Base-by-base conservation (phyloP, 192 early-diverging fungal genomes). In the Linnemannia schmuckeri region DNA sequence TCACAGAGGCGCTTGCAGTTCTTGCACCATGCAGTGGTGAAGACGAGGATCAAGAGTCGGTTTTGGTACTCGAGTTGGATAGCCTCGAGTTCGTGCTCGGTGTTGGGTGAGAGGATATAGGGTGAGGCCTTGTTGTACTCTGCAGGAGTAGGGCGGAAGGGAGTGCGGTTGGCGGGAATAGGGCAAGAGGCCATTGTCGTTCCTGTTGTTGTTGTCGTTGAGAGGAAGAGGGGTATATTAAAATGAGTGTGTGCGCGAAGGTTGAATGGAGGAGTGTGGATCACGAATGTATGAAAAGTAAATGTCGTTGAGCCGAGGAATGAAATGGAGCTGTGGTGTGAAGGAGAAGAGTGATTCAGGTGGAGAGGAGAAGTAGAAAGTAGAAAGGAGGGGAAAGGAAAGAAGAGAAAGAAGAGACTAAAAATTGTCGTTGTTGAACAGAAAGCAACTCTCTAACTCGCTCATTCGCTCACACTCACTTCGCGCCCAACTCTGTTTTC, bases 1-100 rank as follows among this genome's bases (percentile, higher is more conserved):
- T 30, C 10, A 87, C 85, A 73, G 4, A 87, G 63, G 12, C 85
- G 79, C 66, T 87, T 87, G 80, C 85, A 87, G 76, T 87, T 87
- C 68, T 87, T 87, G 79, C 85, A 87, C 85, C 85, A 87, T 10
- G 85, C 85, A 0, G 85, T 81, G 10, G 85, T 81, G 61, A 81
- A 87, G 71, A 87, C 73, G 17, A 87, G 76, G 24, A 87, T 80
- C 27, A 81, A 35, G 72, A 81, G 75, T 3, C 80, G 75, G 12
- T 87, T 54, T 8, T 74, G 79, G 35, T 80, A 52, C n/a, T 78
- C 63, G 63, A 87, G 42, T 33, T 81, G 66, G 54, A 87, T 41
- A 27, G 46, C 63, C 57, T 87, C 85, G 37, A 87, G 68, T 35
- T 87, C 85, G 6, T 54, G 38, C 33, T 87, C 85, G 12, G 85